A percentile compares a stretch with the other conserved stretches of the same genome.
Evolutionary conservation across 768 basidiomycete species (phyloP).

Genomic region (Boletus eberwhitei): DNA sequence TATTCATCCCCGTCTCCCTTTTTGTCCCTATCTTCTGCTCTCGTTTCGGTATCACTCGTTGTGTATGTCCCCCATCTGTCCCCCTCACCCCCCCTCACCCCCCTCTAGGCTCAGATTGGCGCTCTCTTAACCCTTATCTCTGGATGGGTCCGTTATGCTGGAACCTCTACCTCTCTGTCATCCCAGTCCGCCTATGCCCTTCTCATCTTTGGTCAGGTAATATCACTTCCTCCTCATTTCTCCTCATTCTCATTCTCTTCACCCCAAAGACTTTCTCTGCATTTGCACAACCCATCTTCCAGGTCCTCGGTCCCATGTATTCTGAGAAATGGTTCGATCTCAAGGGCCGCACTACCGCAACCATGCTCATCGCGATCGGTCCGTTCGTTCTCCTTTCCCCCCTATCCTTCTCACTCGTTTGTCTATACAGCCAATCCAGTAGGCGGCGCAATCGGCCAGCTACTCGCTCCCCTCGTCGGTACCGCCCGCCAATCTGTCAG

Average conservation of each 20-base stretch:
- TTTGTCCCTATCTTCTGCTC: conserved; percentile 55
- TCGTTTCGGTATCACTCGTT: conserved; percentile 57
- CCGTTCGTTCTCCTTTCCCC: neutral
- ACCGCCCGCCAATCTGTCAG: conserved; percentile 57
- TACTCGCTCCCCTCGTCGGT: conserved; percentile 63
- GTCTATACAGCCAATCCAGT: conserved; percentile 59
- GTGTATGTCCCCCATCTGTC: conserved; percentile 45
- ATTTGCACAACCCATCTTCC: conserved; percentile 68
- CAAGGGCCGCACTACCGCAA: conserved; percentile 73
- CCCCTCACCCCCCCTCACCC: neutral
- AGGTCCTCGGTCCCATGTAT: conserved; percentile 75
- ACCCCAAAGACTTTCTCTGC: conserved; percentile 52
- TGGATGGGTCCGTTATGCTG: conserved; percentile 76
- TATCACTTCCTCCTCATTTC: neutral
- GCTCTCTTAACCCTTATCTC: conserved; percentile 52
- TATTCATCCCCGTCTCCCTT: conserved; percentile 62
- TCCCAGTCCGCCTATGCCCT: conserved; percentile 56
- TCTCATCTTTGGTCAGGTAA: conserved; percentile 68
- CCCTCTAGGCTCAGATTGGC: conserved; percentile 59
- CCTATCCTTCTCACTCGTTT: neutral
- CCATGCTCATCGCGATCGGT: conserved; percentile 53
- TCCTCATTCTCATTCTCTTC: neutral
- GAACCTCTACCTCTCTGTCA: conserved; percentile 54
- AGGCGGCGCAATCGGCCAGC: conserved; percentile 69
- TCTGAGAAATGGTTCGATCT: conserved; percentile 84